Evolutionary conservation across 2,329 filamentous ascomycete species (phyloP).

Genomic region (Aspergillus melleus): DNA sequence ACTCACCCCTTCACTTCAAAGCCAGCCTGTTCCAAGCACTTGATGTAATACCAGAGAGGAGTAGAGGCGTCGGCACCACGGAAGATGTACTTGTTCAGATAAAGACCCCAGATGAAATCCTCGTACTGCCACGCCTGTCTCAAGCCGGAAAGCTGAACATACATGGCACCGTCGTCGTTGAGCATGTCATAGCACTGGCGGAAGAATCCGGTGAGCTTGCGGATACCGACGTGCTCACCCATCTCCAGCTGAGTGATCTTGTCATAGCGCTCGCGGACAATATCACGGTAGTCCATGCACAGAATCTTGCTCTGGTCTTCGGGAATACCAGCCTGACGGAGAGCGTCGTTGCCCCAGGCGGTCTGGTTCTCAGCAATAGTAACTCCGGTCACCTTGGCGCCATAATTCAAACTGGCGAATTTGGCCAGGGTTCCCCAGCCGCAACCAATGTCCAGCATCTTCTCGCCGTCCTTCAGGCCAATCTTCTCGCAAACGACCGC

Average conservation of each 20-base stretch:
- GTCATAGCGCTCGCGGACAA: slow-evolving; percentile 74
- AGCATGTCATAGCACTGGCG: slow-evolving; percentile 84
- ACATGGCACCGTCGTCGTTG: slow-evolving; percentile 84
- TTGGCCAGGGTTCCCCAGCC: slow-evolving; percentile 88
- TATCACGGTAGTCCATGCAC: slow-evolving; percentile 92
- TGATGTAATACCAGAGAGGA: slow-evolving; percentile 75
- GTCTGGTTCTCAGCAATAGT: slow-evolving; percentile 89
- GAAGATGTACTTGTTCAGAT: slow-evolving; percentile 97
- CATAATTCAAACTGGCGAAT: slow-evolving; percentile 83
- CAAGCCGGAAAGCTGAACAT: slow-evolving; percentile 83
- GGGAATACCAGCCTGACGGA: slow-evolving; percentile 71
- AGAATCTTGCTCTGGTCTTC: slow-evolving; percentile 82
- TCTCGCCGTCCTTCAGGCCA: slow-evolving; percentile 70
- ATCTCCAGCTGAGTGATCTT: slow-evolving; percentile 93
- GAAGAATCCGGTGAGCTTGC: slow-evolving; percentile 73
- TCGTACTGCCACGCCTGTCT: slow-evolving; percentile 89
- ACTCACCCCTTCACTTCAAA: slow-evolving; percentile 72
- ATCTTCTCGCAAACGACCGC: slow-evolving; percentile 89
- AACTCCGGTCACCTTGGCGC: slow-evolving; percentile 66
- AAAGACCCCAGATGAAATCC: slow-evolving; percentile 87
- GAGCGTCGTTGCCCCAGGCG: slow-evolving; percentile 81
- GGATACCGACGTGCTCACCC: slow-evolving; percentile 90
- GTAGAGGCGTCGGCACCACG: slow-evolving; percentile 87
- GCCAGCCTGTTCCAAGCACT: slow-evolving; percentile 73
- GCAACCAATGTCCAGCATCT: slow-evolving; percentile 83